Evolutionary conservation across 106 monocot genomes (phyloP), one percentile per base, ranked within the genome.

Genomic region (Phalaenopsis equestris): DNA sequence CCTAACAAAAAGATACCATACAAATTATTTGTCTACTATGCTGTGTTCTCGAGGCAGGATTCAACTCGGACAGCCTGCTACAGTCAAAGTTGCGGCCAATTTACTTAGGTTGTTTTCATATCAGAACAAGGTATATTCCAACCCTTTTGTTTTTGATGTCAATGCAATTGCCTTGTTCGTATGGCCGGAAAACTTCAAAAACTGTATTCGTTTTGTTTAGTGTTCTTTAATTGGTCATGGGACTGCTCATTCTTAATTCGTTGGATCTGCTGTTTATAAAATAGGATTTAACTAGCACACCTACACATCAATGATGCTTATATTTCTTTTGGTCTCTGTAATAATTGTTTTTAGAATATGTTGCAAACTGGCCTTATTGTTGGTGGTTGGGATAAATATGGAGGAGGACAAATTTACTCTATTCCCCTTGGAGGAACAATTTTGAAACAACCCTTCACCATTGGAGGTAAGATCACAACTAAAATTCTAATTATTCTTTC

Each of bases 331-430:
- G 24, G 43, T 64, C 47, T 79, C 48, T 36, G 38, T 39, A 55
- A 68, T 83, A 57, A 24, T 58, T 70, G 21, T 70, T 80, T 90
- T 80, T 75, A 93, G 93, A 90, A 87, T 81, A 91, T 96, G 90
- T 84, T 97, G 38, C 92, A 97, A 89, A 80, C 92, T 80, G 97
- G 94, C 56, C 45, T 97, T 81, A 97, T 97, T 87, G 86, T 97
- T 85, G 97, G 97, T 77, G 97, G 97, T 47, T 97, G 92, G 94
- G 94, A 97, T 79, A 97, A 94, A 56, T 88, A 90, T 81, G 97
- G 92, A 85, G 97, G 94, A 41, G 97, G 92, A 8, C 97, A 97
- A 79, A 92, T 97, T 79, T 97, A 87, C 82, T 94, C 94, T 2
- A 85, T 97, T 39, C 97, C 97, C 3, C 94, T 97, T 86, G 97